Percentiles rank a stretch among this genome's conserved stretches.
Conservation (phyloP, 1,284 basidiomycete species). For the Apiotrichum sp. region DNA sequence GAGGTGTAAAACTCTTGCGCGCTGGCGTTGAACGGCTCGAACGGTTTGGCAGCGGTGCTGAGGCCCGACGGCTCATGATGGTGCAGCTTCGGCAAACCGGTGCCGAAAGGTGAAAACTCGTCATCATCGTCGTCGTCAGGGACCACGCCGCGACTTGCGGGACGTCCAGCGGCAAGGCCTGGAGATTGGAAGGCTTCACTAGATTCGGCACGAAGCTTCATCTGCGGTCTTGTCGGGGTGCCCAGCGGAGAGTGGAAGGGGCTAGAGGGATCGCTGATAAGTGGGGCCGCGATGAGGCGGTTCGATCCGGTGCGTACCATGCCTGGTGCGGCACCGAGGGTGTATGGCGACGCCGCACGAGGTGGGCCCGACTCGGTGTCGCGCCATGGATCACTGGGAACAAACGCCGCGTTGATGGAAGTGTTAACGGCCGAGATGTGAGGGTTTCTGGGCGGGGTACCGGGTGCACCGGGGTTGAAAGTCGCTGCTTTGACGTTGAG, state of each 20-base stretch:
- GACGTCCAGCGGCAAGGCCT: neutral
- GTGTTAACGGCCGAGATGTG: conserved; percentile 45
- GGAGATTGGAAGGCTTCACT: conserved; percentile 37
- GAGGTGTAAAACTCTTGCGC: conserved; percentile 1
- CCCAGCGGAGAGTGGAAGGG: conserved; percentile 50
- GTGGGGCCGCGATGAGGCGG: conserved; percentile 77
- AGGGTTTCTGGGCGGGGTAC: conserved; percentile 1
- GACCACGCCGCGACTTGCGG: conserved; percentile 27
- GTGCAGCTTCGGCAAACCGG: conserved; percentile 28
- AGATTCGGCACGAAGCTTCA: conserved; percentile 24
- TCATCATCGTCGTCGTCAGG: conserved; percentile 50
- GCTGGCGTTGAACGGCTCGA: conserved; percentile 30
- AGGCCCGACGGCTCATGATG: conserved; percentile 25
- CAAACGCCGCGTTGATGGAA: conserved; percentile 56
- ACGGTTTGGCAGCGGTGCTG: conserved; percentile 34
- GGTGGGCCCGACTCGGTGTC: conserved; percentile 26
- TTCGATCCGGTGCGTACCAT: conserved; percentile 60
- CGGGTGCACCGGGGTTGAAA: conserved; percentile 59
- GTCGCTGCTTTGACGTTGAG: conserved; percentile 63
- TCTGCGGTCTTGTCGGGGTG: conserved; percentile 30
- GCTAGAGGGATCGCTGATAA: conserved; percentile 63
- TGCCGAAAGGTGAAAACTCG: conserved; percentile 55
- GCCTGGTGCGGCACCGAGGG: conserved; percentile 49
- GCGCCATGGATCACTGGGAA: conserved; percentile 57
- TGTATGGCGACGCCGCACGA: conserved; percentile 36